A percentile compares a stretch with the other conserved stretches of the same genome.
phyloP scores from a whole-genome alignment of 2,329 filamentous ascomycete species.

The Pseudocercospora ulei region DNA sequence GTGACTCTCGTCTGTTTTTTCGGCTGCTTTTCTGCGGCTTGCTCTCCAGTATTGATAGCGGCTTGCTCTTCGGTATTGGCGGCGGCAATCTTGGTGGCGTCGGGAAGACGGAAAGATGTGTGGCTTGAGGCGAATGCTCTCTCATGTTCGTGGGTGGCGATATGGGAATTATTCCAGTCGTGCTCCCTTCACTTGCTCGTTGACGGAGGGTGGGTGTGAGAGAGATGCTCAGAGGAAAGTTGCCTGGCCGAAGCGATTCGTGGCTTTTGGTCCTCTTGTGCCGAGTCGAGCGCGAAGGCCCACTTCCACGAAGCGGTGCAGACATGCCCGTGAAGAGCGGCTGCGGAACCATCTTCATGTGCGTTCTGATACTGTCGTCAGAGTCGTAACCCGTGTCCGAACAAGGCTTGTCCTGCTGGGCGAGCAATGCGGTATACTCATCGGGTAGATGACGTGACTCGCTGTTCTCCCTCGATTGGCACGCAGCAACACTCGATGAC shows the following conservation, averaged over 20 bases:
- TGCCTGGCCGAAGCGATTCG: slow-evolving; percentile 7
- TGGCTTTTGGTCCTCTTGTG: background rate
- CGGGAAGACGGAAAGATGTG: background rate
- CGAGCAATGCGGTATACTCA: slow-evolving; percentile 27
- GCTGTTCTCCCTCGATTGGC: background rate
- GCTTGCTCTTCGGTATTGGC: background rate
- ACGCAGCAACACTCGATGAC: background rate
- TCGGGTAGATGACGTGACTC: slow-evolving; percentile 7
- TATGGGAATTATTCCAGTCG: slow-evolving; percentile 31
- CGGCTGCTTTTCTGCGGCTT: slow-evolving; percentile 2
- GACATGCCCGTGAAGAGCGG: slow-evolving; percentile 27
- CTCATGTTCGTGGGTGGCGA: slow-evolving; percentile 26
- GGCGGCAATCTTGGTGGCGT: background rate
- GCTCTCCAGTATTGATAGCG: background rate
- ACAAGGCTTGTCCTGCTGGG: slow-evolving; percentile 17
- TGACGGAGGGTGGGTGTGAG: slow-evolving; percentile 7
- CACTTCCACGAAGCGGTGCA: slow-evolving; percentile 3
- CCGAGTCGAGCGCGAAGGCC: background rate
- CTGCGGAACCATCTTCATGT: slow-evolving; percentile 32
- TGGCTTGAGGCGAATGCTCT: background rate
- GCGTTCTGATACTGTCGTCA: slow-evolving; percentile 22
- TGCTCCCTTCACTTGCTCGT: slow-evolving; percentile 21
- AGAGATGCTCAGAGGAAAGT: slow-evolving; percentile 23
- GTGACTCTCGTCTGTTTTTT: slow-evolving; percentile 18
- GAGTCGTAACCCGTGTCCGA: slow-evolving; percentile 14